Evolutionary conservation across 2,329 filamentous ascomycete species (phyloP).

Genomic region (Drechslera avenae): DNA sequence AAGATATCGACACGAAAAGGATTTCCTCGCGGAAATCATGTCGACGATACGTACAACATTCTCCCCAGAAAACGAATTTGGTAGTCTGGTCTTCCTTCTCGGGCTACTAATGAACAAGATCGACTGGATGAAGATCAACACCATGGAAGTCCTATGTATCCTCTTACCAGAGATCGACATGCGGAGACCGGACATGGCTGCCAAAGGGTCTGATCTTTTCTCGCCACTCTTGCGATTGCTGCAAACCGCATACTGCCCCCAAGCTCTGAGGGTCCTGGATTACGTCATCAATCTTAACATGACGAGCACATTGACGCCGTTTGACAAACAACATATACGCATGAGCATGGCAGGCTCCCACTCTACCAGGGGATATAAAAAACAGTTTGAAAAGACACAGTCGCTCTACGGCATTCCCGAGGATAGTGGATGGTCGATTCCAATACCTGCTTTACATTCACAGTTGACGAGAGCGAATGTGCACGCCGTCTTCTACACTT

Average conservation of each 20-base stretch:
- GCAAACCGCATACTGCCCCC: slow-evolving; percentile 91
- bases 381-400: slow-evolving; percentile 92
- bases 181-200: slow-evolving; percentile 85
- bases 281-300: slow-evolving; percentile 96
- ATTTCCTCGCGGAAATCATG: slow-evolving; percentile 77
- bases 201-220: slow-evolving; percentile 91
- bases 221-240: slow-evolving; percentile 87
- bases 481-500: slow-evolving; percentile 94
- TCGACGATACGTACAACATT: slow-evolving; percentile 76
- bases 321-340: slow-evolving; percentile 90
- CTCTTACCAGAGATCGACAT: slow-evolving; percentile 91
- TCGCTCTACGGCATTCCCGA: slow-evolving; percentile 97
- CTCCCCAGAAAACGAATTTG: slow-evolving; percentile 81
- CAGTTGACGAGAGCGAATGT: slow-evolving; percentile 87
- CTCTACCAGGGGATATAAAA: slow-evolving; percentile 77
- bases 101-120: slow-evolving; percentile 87
- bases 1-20: slow-evolving; percentile 69
- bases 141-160: slow-evolving; percentile 85
- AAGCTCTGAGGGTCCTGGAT: slow-evolving; percentile 89
- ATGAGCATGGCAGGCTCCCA: slow-evolving; percentile 98
- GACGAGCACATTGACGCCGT: slow-evolving; percentile 74
- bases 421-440: slow-evolving; percentile 93
- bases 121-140: slow-evolving; percentile 89
- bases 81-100: slow-evolving; percentile 86
- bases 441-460: slow-evolving; percentile 87